Conservation (phyloP, 768 basidiomycete genomes). For the Cystofilobasidium bisporidii region DNA sequence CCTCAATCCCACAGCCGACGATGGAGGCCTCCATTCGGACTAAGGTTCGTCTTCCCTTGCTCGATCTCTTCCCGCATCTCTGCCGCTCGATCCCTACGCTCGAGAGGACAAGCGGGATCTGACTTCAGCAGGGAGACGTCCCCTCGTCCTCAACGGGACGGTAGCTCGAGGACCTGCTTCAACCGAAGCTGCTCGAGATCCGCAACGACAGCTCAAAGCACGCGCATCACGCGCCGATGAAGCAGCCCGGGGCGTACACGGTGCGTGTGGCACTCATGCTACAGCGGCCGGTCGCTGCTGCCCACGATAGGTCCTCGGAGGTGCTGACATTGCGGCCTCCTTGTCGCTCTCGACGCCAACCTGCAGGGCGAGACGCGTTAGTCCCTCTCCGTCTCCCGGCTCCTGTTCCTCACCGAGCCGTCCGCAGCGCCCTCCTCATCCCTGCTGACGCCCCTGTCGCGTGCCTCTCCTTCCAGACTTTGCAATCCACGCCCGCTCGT, state of each 20-base stretch:
- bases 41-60: neutral
- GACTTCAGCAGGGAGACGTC: too few species aligned
- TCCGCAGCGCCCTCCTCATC: too few species aligned
- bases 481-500: slow-evolving; percentile 34
- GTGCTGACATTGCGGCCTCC: neutral
- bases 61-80: neutral
- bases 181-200: slow-evolving; percentile 39
- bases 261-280: slow-evolving; percentile 17
- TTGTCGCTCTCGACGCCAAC: neutral
- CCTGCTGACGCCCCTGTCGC: neutral
- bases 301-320: too few species aligned
- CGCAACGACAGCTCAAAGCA: slow-evolving; percentile 42
- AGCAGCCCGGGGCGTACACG: slow-evolving; percentile 37
- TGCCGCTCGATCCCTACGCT: neutral
- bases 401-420: too few species aligned
- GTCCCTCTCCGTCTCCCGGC: neutral
- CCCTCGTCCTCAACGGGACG: too few species aligned
- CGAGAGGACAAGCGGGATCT: too few species aligned
- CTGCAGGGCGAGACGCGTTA: neutral
- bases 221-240: slow-evolving; percentile 43
- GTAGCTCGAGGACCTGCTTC: slow-evolving; percentile 40
- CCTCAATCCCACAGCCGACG: neutral
- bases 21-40: slow-evolving; percentile 1
- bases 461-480: slow-evolving; percentile 34
- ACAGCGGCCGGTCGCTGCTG: too few species aligned